Conservation (phyloP, 345 rosid species). For the Anacardium occidentale region DNA sequence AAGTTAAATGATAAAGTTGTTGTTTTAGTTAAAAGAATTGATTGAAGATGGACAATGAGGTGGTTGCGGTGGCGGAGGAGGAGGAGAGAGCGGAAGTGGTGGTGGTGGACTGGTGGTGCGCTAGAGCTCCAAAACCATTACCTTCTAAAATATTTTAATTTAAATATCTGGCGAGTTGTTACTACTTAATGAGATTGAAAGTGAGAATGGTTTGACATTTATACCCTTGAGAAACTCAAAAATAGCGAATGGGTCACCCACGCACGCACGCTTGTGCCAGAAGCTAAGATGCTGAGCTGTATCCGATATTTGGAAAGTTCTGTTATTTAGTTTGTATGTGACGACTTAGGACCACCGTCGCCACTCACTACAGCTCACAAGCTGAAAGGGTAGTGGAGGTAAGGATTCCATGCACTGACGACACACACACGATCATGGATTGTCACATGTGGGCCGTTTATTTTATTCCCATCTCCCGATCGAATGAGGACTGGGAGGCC, state of each 20-base stretch:
- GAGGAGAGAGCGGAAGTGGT: constrained; percentile 4
- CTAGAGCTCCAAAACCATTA: constrained; percentile 31
- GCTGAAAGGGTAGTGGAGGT: not conserved
- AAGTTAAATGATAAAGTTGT: not conserved
- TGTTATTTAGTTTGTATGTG: constrained; percentile 3
- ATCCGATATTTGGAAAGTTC: constrained; percentile 33
- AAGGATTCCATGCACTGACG: constrained; percentile 15
- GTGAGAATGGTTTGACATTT: constrained; percentile 14
- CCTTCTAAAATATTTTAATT: constrained; percentile 25
- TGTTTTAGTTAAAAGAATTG: not conserved
- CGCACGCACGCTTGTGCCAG: constrained; percentile 25
- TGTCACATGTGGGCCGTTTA: constrained; percentile 18
- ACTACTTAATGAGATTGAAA: not conserved
- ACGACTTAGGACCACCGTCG: constrained; percentile 59
- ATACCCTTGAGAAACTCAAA: constrained; percentile 4
- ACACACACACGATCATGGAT: not conserved
- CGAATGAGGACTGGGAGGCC: not conserved
- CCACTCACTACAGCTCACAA: constrained; percentile 35
- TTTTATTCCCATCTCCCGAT: not conserved
- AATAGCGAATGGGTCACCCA: constrained; percentile 4
- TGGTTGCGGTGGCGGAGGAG: constrained; percentile 22
- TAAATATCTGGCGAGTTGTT: not conserved
- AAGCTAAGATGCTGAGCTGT: constrained; percentile 51
- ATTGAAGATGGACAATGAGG: constrained; percentile 10
- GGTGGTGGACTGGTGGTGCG: constrained; percentile 27